Evolutionary conservation across 495 filamentous ascomycete genomes (phyloP).

Genomic region (Trypethelium eluteriae): DNA sequence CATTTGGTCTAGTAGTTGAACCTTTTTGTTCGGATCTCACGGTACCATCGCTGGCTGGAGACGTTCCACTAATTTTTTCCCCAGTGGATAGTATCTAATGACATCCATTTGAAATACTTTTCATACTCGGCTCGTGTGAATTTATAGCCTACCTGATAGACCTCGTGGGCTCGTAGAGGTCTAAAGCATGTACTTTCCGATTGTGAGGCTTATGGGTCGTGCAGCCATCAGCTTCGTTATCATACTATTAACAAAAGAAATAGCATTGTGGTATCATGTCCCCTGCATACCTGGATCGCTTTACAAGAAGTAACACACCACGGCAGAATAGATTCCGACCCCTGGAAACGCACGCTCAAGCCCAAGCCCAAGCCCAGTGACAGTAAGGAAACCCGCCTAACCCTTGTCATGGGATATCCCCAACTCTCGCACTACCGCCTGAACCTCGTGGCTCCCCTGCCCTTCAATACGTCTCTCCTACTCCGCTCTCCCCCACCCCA

Average conservation of each 20-base stretch:
- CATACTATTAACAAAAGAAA: not conserved
- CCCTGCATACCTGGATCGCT: not conserved
- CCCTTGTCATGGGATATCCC: not conserved
- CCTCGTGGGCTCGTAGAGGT: no score
- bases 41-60: no score
- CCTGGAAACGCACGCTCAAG: not conserved
- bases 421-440: no score
- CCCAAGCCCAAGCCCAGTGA: not conserved
- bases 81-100: no score
- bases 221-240: not conserved
- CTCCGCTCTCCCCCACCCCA: conserved; percentile 38
- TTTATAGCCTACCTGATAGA: no score
- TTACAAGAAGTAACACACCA: not conserved
- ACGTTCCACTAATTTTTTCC: no score
- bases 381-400: not conserved
- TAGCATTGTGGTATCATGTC: conserved; percentile 8
- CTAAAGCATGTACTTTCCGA: no score
- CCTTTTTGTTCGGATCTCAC: no score
- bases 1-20: no score
- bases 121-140: no score
- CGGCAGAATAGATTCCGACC: not conserved
- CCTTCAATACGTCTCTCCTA: conserved; percentile 56
- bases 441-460: not conserved
- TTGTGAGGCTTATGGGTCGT: no score
- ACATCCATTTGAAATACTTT: no score